Percentiles rank a stretch among this genome's conserved stretches.
These are phyloP conservation scores for Hippophae tibetana DNA, from an alignment of 306 rosid species.

Conservation along the genomic window DNA sequence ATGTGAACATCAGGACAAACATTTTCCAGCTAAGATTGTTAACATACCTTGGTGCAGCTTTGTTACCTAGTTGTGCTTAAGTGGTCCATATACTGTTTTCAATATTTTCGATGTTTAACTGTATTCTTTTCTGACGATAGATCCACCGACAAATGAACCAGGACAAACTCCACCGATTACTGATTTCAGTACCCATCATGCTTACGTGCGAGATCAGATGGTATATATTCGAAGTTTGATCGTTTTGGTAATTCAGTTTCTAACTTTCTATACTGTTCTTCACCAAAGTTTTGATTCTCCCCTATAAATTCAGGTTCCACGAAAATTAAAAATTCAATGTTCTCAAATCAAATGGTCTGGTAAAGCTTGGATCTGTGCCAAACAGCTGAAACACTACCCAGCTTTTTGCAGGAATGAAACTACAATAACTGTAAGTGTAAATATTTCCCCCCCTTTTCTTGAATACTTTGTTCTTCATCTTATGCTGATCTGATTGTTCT, in stretches of 20 bases:
- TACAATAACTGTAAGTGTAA: conserved; percentile 44
- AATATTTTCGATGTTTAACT: too few relatives aligned
- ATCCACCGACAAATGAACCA: conserved; percentile 28
- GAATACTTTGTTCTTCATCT: conserved; percentile 3
- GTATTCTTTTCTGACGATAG: conserved; percentile 33
- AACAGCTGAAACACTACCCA: conserved; percentile 72
- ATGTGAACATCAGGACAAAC: too few relatives aligned
- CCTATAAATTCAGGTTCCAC: conserved; percentile 40
- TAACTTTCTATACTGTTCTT: conserved; percentile 3
- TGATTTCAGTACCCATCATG: conserved; percentile 27
- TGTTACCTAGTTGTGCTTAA: background rate
- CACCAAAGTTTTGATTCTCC: conserved; percentile 12
- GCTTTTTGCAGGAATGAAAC: conserved; percentile 55
- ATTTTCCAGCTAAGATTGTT: too few relatives aligned
- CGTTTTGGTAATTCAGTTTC: conserved; percentile 6
- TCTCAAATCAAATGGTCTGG: conserved; percentile 76
- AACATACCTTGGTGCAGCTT: too few relatives aligned
- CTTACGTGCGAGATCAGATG: conserved; percentile 43
- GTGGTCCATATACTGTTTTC: background rate
- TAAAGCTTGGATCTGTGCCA: conserved; percentile 56
- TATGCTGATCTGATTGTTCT: conserved; percentile 3
- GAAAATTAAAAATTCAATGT: conserved; percentile 48
- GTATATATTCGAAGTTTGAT: conserved; percentile 24
- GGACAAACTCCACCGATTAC: conserved; percentile 17
- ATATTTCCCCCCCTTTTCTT: background rate